Base-by-base conservation (phyloP, 2,329 filamentous ascomycete species). In the Ophiocordyceps unilateralis region DNA sequence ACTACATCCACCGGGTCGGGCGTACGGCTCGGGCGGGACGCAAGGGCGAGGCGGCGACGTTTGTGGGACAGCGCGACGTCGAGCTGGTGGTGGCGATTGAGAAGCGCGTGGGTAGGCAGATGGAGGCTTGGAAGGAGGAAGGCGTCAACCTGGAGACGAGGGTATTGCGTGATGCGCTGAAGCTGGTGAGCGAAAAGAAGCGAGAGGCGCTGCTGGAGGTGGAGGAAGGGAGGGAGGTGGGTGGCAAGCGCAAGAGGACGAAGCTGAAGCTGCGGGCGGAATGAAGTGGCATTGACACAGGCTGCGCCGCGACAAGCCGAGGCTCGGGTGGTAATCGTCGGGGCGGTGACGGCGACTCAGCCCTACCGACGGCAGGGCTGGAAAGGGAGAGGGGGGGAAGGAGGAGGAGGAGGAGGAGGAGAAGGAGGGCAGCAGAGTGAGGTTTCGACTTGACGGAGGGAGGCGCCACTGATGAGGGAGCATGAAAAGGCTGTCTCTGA, bases 1-100 rank as follows among this genome's bases (percentile, higher is more conserved):
- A 95, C 62, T 98, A 98, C 60, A 91, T 98, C 50, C 91, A 98
- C 65, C 78, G 91, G 12, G 89, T 95, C 41, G 91, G 91, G 59
- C 81, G 91, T 63, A 98, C 91, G 12, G 91, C 91, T 4, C 80
- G 91, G 73, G 91, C 91, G 0, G 91, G 91, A 0, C 75, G 87
- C 39, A 71, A 70, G 43, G 91, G 91, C 53, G 81, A 87, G 49
- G 78, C 83, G 5, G 77, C 95, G 15, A 93, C 85, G 2, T 76
- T 98, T 52, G 81, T 98, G 2, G 89, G 91, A 2, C 89, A 96
- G 68, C 72, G 89, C 45, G 91, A 98, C 60, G 87, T 96, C 1
- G 78, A 88, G 53, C 70, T 96, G 8, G 75, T 96, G n/a, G 69
- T 89, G 44, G 86, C 84, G 1, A 95, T 96, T 53, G 91, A 98